Base-by-base conservation (phyloP, 129 eudicot genomes). In the Pittosporum tobira region DNA sequence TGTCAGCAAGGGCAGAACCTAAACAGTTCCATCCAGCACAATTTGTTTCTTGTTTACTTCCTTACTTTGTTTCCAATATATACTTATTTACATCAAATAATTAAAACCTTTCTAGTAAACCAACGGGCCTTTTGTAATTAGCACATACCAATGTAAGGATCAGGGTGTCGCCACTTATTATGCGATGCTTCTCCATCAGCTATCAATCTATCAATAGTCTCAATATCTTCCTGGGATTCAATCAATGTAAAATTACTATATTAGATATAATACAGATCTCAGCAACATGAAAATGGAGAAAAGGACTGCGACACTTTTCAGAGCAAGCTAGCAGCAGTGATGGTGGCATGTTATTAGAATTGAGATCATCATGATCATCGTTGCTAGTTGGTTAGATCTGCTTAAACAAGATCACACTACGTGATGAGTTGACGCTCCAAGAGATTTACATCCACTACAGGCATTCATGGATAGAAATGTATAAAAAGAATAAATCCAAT, bases 101-200 rank as follows among this genome's bases (percentile, higher is more conserved):
- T 38, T 5, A 38, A 38, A 38, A 8, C 45, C 45, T 12, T 38
- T 29, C 2, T 29, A 2, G 5, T 34, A 6, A 34, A 34, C 11
- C 7, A 34, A 34, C 7, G 40, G 10, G 10, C 10, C 47, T 11
- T 15, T 28, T 4, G n/a, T 6, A 14, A 15, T 11, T 5, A 56
- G 34, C 18, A 77, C 79, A 65, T 74, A 93, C 99, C 99, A 70
- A 81, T 72, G 64, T 93, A 93, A 61, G 99, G 99, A 73, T 93
- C 99, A 60, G 99, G 99, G 73, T 93, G 99, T 57, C 94, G 66
- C 90, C 93, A 93, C 70, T 87, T 93, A 57, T 81, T 65, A 71
- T 87, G 61, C n/a, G 68, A 49, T 68, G 94, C 74, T 77, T 87
- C 99, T 36, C 93, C 99, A 76, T 78, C 80, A 53, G 83, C 88